Percentiles rank a stretch among this genome's conserved stretches.
Conservation (phyloP, 495 filamentous ascomycete genomes). For the Chaetomium fimeti region DNA sequence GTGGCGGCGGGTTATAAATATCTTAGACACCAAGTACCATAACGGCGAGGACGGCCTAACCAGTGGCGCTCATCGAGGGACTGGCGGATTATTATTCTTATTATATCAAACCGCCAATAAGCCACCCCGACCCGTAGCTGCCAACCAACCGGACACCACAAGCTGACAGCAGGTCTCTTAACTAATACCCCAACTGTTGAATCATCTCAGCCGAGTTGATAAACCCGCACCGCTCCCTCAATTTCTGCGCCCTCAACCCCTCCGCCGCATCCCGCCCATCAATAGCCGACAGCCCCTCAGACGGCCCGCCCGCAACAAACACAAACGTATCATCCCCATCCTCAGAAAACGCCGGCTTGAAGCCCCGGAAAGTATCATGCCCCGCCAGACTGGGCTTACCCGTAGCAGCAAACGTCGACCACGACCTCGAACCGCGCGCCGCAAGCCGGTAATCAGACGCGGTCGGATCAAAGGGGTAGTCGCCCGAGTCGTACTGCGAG, state of each 20-base stretch:
- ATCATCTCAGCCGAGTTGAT: slow-evolving; percentile 5
- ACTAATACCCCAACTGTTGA: not conserved
- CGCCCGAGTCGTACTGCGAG: not conserved
- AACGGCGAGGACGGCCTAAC: no score
- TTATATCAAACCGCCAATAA: no score
- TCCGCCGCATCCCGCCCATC: not conserved
- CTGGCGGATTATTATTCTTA: no score
- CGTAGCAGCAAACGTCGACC: not conserved
- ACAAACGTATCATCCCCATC: not conserved
- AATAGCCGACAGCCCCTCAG: slow-evolving; percentile 6
- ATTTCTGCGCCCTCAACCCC: not conserved
- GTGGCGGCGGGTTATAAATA: no score
- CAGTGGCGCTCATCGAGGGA: no score
- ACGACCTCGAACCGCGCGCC: not conserved
- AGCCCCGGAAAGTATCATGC: not conserved
- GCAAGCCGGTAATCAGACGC: not conserved
- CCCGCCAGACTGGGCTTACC: not conserved
- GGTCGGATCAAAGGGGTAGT: not conserved
- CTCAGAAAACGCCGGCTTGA: not conserved
- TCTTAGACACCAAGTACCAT: no score
- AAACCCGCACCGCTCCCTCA: slow-evolving; percentile 6
- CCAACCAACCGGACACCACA: no score
- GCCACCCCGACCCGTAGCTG: no score
- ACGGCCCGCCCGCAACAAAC: slow-evolving; percentile 1
- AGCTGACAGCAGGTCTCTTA: no score